Percentiles rank a stretch among this genome's conserved stretches.
phyloP scores from a whole-genome alignment of 1,284 basidiomycete genomes.

The Singerocomus rubriflavus region DNA sequence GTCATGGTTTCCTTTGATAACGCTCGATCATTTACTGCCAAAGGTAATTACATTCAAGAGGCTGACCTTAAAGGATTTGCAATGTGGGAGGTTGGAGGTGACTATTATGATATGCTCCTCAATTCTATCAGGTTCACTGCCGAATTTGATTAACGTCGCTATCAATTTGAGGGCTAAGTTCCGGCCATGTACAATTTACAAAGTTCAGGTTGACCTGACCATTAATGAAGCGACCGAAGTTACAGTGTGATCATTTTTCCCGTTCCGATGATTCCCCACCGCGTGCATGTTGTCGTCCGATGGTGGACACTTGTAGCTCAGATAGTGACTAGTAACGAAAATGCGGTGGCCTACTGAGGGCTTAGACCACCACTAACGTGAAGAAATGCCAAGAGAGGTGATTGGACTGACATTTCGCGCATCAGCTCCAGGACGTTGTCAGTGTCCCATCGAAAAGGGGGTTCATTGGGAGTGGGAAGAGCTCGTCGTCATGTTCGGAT shows the following conservation, averaged over 20 bases:
- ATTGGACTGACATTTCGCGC: constrained; percentile 1
- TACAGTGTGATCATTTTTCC: constrained; percentile 17
- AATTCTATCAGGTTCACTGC: constrained; percentile 43
- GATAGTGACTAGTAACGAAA: constrained; percentile 25
- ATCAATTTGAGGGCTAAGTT: too few relatives aligned
- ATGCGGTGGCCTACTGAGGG: not conserved
- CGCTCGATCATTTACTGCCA: constrained; percentile 49
- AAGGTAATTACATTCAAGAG: constrained; percentile 49
- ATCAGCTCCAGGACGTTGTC: constrained; percentile 33
- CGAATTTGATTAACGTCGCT: constrained; percentile 28
- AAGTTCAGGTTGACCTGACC: too few relatives aligned
- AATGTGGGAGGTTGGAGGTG: constrained; percentile 57
- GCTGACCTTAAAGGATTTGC: constrained; percentile 47
- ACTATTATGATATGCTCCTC: constrained; percentile 47
- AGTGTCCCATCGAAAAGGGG: constrained; percentile 35
- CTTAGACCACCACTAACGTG: too few relatives aligned
- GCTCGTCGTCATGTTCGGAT: constrained; percentile 42
- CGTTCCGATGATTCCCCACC: constrained; percentile 26
- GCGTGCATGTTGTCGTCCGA: constrained; percentile 39
- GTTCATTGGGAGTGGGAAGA: constrained; percentile 39
- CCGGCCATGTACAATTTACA: too few relatives aligned
- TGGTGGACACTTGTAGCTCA: constrained; percentile 39
- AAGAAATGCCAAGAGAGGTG: not conserved
- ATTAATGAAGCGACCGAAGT: not conserved
- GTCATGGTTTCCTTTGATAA: constrained; percentile 39